Evolutionary conservation across 2,329 filamentous ascomycete genomes (phyloP).

Genomic region (Scopulariopsis brevicaulis): DNA sequence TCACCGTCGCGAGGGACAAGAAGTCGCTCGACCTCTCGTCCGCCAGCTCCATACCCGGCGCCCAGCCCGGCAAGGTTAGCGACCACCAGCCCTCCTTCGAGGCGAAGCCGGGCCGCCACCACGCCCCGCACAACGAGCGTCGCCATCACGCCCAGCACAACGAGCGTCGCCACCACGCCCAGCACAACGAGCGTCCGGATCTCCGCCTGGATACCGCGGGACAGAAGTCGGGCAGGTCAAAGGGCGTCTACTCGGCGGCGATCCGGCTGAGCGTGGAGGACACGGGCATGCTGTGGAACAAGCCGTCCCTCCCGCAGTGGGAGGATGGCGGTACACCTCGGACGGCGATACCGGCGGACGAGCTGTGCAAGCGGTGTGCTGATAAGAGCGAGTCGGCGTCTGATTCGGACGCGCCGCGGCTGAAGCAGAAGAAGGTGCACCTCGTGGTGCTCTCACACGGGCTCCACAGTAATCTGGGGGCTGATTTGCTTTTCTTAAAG

Average conservation of each 20-base stretch:
- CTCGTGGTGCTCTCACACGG: conserved; percentile 90
- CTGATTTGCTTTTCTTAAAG: conserved; percentile 95
- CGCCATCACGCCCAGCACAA: conserved; percentile 33
- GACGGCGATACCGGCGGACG: neutral
- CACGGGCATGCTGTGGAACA: conserved; percentile 85
- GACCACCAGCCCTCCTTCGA: conserved; percentile 61
- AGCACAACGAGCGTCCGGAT: conserved; percentile 21
- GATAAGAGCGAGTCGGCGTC: conserved; percentile 2
- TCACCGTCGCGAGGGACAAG: conserved; percentile 76
- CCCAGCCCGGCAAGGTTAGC: conserved; percentile 58
- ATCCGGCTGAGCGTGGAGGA: conserved; percentile 74
- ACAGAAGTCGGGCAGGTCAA: conserved; percentile 50
- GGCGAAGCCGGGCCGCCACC: conserved; percentile 48
- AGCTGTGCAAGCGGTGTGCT: conserved; percentile 7
- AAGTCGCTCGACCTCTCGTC: conserved; percentile 62
- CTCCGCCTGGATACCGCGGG: conserved; percentile 44
- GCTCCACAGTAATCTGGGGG: conserved; percentile 86
- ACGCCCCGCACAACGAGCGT: conserved; percentile 31
- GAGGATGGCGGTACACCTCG: conserved; percentile 22
- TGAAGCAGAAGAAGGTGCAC: conserved; percentile 69
- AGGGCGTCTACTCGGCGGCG: conserved; percentile 76
- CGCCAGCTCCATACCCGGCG: conserved; percentile 29
- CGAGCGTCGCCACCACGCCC: conserved; percentile 8
- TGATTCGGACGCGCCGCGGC: conserved; percentile 13
- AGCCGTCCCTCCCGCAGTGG: conserved; percentile 66